phyloP scores from a whole-genome alignment of 805 yeast species.

The Millerago galiae region DNA sequence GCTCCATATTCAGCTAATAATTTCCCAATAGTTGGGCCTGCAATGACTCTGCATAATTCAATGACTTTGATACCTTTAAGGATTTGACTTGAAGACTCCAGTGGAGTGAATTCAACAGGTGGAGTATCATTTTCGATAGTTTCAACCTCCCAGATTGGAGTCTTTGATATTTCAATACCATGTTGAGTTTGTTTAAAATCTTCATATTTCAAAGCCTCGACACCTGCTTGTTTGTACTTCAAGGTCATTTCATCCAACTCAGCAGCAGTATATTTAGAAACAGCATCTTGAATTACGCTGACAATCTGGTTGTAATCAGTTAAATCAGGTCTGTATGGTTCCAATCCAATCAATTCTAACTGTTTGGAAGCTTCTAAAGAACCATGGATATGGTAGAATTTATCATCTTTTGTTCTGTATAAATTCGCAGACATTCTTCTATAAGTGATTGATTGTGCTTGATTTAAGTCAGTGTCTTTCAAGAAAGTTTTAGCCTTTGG shows the following conservation, averaged over 20 bases:
- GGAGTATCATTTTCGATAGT: background rate
- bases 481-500: constrained; percentile 2
- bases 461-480: constrained; percentile 5
- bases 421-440: constrained; percentile 9
- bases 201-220: constrained; percentile 6
- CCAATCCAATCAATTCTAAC: constrained; percentile 3
- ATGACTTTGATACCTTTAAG: constrained; percentile 4
- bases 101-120: background rate
- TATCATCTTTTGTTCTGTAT: constrained; percentile 4
- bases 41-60: constrained; percentile 7
- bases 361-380: constrained; percentile 7
- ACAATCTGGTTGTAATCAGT: constrained; percentile 4
- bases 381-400: constrained; percentile 6
- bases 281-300: constrained; percentile 1
- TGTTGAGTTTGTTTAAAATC: constrained; percentile 2
- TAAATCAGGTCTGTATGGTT: constrained; percentile 1
- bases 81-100: background rate
- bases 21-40: constrained; percentile 7
- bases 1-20: constrained; percentile 7
- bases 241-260: constrained; percentile 4
- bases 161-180: background rate
- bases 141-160: constrained; percentile 3
- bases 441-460: constrained; percentile 6
- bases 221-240: constrained; percentile 4
- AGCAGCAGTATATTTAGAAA: constrained; percentile 3